A percentile compares a stretch with the other conserved stretches of the same genome.
Evolutionary conservation across 2,329 filamentous ascomycete genomes (phyloP).

Genomic region (Paracorniculantispora psalliotae): DNA sequence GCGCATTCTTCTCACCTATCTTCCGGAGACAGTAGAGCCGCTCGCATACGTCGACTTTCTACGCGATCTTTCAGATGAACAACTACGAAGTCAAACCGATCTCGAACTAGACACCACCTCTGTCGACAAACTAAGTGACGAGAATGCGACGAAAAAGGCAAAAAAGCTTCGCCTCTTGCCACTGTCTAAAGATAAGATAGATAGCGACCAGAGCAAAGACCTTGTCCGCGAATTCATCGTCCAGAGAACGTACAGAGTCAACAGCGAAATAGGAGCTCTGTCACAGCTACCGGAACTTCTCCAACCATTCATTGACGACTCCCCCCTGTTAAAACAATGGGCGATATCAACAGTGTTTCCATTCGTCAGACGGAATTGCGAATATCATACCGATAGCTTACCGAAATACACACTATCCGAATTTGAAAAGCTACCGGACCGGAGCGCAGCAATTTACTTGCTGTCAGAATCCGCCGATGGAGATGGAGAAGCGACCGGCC

Average conservation of each 20-base stretch:
- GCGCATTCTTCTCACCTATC: slow-evolving; percentile 68
- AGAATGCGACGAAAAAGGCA: slow-evolving; percentile 58
- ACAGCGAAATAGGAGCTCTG: slow-evolving; percentile 67
- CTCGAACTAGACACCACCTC: slow-evolving; percentile 49
- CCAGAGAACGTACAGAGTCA: slow-evolving; percentile 62
- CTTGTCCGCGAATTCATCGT: slow-evolving; percentile 60
- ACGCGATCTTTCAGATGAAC: slow-evolving; percentile 47
- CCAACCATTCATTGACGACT: slow-evolving; percentile 60
- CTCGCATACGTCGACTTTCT: slow-evolving; percentile 58
- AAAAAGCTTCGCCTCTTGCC: slow-evolving; percentile 59
- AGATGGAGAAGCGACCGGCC: slow-evolving; percentile 44
- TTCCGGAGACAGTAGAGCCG: slow-evolving; percentile 67
- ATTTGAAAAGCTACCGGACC: slow-evolving; percentile 59
- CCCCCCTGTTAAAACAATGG: slow-evolving; percentile 60
- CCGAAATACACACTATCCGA: slow-evolving; percentile 51
- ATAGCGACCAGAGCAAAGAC: slow-evolving; percentile 47
- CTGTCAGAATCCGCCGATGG: slow-evolving; percentile 50
- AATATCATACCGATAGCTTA: slow-evolving; percentile 57
- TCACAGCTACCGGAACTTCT: slow-evolving; percentile 63
- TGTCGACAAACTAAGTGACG: slow-evolving; percentile 56
- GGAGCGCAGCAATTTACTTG: slow-evolving; percentile 54
- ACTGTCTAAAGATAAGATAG: slow-evolving; percentile 46
- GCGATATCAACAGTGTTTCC: slow-evolving; percentile 65
- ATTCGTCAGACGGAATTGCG: slow-evolving; percentile 61
- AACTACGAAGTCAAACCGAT: slow-evolving; percentile 34